Percentiles rank a stretch among this genome's conserved stretches.
phyloP scores from a whole-genome alignment of 169 alveolate genomes.

The Cryptosporidium canis region DNA sequence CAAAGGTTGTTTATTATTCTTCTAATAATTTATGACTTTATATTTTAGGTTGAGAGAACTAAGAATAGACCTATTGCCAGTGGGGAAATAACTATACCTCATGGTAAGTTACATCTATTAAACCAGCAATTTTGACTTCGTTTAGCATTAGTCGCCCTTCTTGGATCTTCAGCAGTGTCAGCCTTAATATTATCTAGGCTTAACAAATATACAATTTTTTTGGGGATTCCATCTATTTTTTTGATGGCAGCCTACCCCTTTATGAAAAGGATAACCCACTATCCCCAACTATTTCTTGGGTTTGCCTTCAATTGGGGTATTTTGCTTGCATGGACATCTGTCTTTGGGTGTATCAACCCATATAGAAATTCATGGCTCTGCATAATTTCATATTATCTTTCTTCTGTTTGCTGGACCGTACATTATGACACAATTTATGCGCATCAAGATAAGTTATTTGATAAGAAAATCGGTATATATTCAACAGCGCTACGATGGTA shows the following conservation, averaged over 20 bases:
- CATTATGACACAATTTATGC: slow-evolving; percentile 95
- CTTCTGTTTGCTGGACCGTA: slow-evolving; percentile 89
- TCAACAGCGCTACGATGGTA: slow-evolving; percentile 92
- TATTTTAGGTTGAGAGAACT: slow-evolving; percentile 90
- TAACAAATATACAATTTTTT: slow-evolving; percentile 73
- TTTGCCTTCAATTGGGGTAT: slow-evolving; percentile 91
- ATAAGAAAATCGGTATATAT: slow-evolving; percentile 85
- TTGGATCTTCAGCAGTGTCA: slow-evolving; percentile 78
- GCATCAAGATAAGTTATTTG: slow-evolving; percentile 90
- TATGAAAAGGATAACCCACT: slow-evolving; percentile 87
- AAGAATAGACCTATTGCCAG: slow-evolving; percentile 92
- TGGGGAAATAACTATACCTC: slow-evolving; percentile 81
- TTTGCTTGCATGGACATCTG: slow-evolving; percentile 81
- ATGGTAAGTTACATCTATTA: slow-evolving; percentile 10
- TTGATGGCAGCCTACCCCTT: slow-evolving; percentile 88
- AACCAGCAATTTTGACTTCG: slow-evolving; percentile 54
- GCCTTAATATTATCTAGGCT: slow-evolving; percentile 72
- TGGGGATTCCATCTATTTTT: slow-evolving; percentile 78
- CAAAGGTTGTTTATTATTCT: background rate
- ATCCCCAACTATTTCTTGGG: slow-evolving; percentile 92
- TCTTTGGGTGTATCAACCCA: slow-evolving; percentile 73
- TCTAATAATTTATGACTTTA: background rate
- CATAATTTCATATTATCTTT: slow-evolving; percentile 72
- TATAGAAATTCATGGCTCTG: slow-evolving; percentile 79
- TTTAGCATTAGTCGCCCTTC: slow-evolving; percentile 30